Evolutionary conservation across 1,284 basidiomycete genomes (phyloP).

Genomic region (Leccinum proximum): DNA sequence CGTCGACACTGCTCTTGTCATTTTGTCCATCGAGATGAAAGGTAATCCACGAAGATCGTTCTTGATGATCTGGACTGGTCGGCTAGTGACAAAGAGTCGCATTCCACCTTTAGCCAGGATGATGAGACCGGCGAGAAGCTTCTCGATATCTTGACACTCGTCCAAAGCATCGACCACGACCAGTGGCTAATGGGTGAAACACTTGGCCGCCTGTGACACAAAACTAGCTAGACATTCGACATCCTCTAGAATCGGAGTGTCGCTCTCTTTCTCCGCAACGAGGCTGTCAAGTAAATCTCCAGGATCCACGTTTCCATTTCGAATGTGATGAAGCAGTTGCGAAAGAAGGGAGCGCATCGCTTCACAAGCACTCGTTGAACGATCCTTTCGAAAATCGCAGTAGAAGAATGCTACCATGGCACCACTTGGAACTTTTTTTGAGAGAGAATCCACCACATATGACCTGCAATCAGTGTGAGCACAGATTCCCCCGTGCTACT

Average conservation of each 20-base stretch:
- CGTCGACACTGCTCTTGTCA: constrained; percentile 1
- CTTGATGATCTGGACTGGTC: constrained; percentile 9
- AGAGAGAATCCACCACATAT: background rate
- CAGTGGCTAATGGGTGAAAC: constrained; percentile 3
- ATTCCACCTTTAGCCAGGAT: constrained; percentile 1
- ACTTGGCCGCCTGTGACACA: background rate
- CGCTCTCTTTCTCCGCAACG: background rate
- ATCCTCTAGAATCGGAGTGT: constrained; percentile 1
- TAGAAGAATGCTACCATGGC: constrained; percentile 9
- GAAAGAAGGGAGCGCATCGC: constrained; percentile 12
- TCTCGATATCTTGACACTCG: constrained; percentile 11
- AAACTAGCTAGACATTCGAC: constrained; percentile 4
- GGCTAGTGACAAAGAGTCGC: constrained; percentile 13
- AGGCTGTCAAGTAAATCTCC: constrained; percentile 3
- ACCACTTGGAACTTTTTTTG: background rate
- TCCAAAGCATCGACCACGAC: constrained; percentile 14
- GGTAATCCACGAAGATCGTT: constrained; percentile 1
- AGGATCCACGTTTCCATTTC: background rate
- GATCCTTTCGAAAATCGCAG: constrained; percentile 9
- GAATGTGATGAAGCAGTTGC: constrained; percentile 8
- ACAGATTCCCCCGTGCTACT: too few relatives aligned
- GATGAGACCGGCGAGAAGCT: constrained; percentile 5
- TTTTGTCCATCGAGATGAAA: constrained; percentile 8
- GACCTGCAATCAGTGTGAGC: too few relatives aligned
- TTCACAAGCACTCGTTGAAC: constrained; percentile 6